Evolutionary conservation across 2,329 filamentous ascomycete species (phyloP), one percentile per base, ranked within the genome.

Genomic region (Rasamsonia emersonii): DNA sequence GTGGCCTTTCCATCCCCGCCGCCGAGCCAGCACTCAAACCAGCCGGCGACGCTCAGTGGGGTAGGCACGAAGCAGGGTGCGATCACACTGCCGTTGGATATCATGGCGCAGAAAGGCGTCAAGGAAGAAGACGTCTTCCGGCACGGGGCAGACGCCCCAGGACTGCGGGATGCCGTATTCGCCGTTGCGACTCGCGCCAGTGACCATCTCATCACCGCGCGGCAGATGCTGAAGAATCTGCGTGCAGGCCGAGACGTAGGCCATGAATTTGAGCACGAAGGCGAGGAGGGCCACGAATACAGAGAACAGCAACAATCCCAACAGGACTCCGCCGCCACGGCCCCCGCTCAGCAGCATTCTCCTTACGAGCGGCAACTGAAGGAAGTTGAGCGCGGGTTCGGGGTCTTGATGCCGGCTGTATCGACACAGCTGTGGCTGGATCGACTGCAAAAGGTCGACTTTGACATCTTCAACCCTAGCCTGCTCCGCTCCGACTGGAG

Each of bases 201-300:
- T 51, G 91, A 98, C 54, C 91, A 98, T 59, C 67, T 98, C 19
- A 93, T 95, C 45, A 96, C 89, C 0, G 89, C 83, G 2, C 71
- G 86, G 37, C 85, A 94, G 55, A 94, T 98, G 86, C 59, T 96
- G 38, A 79, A 77, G 50, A 85, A 83, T 47, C 63, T 94, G 13
- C 75, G 75, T 33, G 77, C 76, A 3, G 85, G 86, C 2, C 63
- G 81, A 45, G 78, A 77, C 29, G 75, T 84, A 0, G 85, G 81
- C 0, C 89, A 95, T 54, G 85, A 84, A 4, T 95, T 89, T 54
- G 89, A 96, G 60, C 84, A 95, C 51, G 72, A 82, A 39, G 75
- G 77, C 18, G 86, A 94, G 51, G 77, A 77, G 30, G 84, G 82
- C 30, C 71, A 73, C 49, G 56, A 67, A 32, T 74, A 77, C 24